Evolutionary conservation across 176 grass and related monocot genomes (phyloP).

Genomic region (Juncus inflexus): DNA sequence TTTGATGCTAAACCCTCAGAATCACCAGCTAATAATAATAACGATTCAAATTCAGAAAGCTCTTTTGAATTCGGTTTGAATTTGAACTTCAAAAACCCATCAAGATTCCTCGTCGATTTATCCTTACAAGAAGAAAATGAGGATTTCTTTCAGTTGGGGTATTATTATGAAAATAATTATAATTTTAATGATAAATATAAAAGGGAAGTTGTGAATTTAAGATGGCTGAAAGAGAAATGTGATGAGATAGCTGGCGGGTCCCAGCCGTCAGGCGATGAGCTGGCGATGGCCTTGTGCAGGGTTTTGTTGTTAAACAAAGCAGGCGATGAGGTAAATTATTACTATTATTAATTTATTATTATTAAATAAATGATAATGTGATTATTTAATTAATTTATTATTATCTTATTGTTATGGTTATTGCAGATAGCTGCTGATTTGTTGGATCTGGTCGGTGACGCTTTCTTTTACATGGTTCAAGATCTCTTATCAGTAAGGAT

Average conservation of each 20-base stretch:
- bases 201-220: conserved; percentile 52
- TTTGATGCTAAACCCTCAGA: conserved; percentile 14
- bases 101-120: conserved; percentile 74
- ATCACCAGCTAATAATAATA: conserved; percentile 13
- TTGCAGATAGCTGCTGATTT: conserved; percentile 81
- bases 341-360: conserved; percentile 4
- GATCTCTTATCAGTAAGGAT: conserved; percentile 73
- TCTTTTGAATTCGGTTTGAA: conserved; percentile 70
- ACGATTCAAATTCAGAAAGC: conserved; percentile 25
- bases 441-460: conserved; percentile 82
- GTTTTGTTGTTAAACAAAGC: conserved; percentile 82
- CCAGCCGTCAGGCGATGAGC: conserved; percentile 77
- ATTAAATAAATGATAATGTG: no score
- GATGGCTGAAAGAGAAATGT: conserved; percentile 84
- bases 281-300: conserved; percentile 83
- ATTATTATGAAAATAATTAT: conserved; percentile 34
- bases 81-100: conserved; percentile 70
- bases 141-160: conserved; percentile 29
- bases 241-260: conserved; percentile 65
- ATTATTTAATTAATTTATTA: conserved; percentile 9
- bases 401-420: conserved; percentile 19
- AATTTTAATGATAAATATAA: conserved; percentile 34
- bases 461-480: conserved; percentile 83
- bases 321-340: conserved; percentile 64
- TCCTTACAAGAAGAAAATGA: conserved; percentile 36